Conservation (phyloP, 768 basidiomycete genomes). For the Rhizopogon sp. region DNA sequence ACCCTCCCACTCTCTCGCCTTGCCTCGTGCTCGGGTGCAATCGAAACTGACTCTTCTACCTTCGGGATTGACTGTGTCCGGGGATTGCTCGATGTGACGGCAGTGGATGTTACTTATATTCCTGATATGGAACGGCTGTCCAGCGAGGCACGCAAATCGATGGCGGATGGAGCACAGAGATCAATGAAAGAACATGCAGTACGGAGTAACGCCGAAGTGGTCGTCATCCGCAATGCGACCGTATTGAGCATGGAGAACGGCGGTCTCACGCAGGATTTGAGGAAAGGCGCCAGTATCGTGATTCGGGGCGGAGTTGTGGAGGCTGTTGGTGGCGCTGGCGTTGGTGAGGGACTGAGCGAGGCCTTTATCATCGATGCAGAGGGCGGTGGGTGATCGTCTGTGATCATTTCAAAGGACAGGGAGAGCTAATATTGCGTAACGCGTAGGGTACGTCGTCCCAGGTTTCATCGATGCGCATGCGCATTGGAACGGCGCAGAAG, state of each 20-base stretch:
- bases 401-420: background rate
- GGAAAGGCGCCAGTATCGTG: slow-evolving; percentile 47
- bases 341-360: slow-evolving; percentile 30
- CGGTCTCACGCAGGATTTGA: slow-evolving; percentile 41
- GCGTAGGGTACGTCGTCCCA: slow-evolving; percentile 56
- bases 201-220: slow-evolving; percentile 28
- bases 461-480: slow-evolving; percentile 78
- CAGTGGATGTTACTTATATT: slow-evolving; percentile 52
- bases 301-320: slow-evolving; percentile 56
- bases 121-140: slow-evolving; percentile 60
- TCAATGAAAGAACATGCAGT: slow-evolving; percentile 5
- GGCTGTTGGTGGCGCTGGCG: slow-evolving; percentile 32
- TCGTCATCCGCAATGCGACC: slow-evolving; percentile 66
- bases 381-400: slow-evolving; percentile 42
- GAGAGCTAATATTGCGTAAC: background rate
- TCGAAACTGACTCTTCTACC: slow-evolving; percentile 42
- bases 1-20: slow-evolving; percentile 53
- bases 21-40: slow-evolving; percentile 39
- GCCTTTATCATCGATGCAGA: slow-evolving; percentile 50
- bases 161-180: background rate
- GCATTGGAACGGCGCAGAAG: slow-evolving; percentile 58
- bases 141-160: slow-evolving; percentile 34
- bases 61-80: slow-evolving; percentile 65
- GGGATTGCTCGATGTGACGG: slow-evolving; percentile 49
- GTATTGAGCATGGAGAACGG: slow-evolving; percentile 65